These are phyloP conservation scores for Monosporascus sp. DNA, from an alignment of 2,329 filamentous ascomycete genomes.

Conservation along the genomic window DNA sequence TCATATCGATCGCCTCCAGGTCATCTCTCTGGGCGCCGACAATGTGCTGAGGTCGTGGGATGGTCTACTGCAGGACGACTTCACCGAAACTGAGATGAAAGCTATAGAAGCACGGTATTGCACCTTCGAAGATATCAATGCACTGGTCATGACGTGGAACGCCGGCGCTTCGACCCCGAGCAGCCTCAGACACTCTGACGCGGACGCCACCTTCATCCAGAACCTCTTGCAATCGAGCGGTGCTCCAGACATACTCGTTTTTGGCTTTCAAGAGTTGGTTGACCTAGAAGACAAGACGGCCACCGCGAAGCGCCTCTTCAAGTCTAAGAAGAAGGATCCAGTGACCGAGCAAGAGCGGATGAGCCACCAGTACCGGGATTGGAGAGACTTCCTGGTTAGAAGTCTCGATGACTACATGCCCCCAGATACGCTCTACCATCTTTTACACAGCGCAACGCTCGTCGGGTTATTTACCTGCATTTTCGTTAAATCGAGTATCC, in stretches of 20 bases:
- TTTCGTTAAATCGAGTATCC: constrained; percentile 79
- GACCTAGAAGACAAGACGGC: constrained; percentile 96
- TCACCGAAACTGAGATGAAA: constrained; percentile 89
- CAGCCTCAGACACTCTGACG: constrained; percentile 63
- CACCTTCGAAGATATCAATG: constrained; percentile 73
- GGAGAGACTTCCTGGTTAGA: constrained; percentile 83
- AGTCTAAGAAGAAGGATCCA: constrained; percentile 77
- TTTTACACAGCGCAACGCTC: constrained; percentile 82
- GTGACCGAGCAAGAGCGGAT: constrained; percentile 79
- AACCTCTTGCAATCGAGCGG: constrained; percentile 71
- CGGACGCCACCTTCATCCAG: constrained; percentile 73
- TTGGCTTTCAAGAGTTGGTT: constrained; percentile 97
- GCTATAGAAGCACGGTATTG: constrained; percentile 77
- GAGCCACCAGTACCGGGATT: constrained; percentile 95
- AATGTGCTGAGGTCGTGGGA: constrained; percentile 85
- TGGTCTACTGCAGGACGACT: constrained; percentile 86
- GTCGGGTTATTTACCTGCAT: constrained; percentile 95
- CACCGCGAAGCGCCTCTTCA: constrained; percentile 91
- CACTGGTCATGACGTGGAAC: constrained; percentile 90
- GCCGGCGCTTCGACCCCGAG: constrained; percentile 92
- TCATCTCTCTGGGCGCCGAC: constrained; percentile 82
- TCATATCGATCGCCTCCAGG: constrained; percentile 76
- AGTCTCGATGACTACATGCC: constrained; percentile 81
- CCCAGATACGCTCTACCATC: constrained; percentile 68
- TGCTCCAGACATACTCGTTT: constrained; percentile 84